Conservation (phyloP, 805 yeast genomes). For the Candida arabinofermentans region DNA sequence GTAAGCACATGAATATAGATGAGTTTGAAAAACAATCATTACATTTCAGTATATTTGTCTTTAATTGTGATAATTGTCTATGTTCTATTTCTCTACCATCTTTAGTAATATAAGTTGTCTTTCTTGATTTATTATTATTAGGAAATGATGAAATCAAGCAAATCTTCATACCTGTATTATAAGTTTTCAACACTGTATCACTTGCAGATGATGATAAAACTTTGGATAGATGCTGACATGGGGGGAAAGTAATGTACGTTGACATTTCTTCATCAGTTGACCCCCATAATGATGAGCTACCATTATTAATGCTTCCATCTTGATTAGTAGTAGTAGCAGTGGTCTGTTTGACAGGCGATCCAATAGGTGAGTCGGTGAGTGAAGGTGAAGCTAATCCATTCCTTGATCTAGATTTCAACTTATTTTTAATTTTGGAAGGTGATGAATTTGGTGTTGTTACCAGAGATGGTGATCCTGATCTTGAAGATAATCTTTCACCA, state of each 20-base stretch:
- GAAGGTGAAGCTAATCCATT: not conserved
- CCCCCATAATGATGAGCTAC: not conserved
- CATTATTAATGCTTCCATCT: not conserved
- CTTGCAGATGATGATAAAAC: conserved; percentile 47
- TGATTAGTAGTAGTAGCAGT: too few species aligned
- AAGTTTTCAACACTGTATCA: conserved; percentile 46
- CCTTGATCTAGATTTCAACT: not conserved
- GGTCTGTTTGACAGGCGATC: not conserved
- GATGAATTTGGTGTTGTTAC: conserved; percentile 4
- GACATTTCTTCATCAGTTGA: conserved; percentile 13
- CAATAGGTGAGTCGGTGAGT: not conserved
- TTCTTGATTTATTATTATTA: conserved; percentile 3
- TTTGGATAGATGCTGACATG: conserved; percentile 47
- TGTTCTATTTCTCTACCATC: conserved; percentile 37
- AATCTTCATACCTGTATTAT: conserved; percentile 47
- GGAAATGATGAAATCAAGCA: conserved; percentile 29
- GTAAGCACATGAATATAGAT: conserved; percentile 60
- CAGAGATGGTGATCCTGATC: conserved; percentile 3
- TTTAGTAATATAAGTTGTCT: conserved; percentile 25
- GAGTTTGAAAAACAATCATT: conserved; percentile 43
- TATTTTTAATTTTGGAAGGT: not conserved
- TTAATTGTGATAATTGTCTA: conserved; percentile 36
- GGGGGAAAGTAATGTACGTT: conserved; percentile 33
- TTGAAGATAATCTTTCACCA: conserved; percentile 10
- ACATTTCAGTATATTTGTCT: conserved; percentile 45